Evolutionary conservation across 768 basidiomycete genomes (phyloP).

Genomic region (Leccinum disarticulatum): DNA sequence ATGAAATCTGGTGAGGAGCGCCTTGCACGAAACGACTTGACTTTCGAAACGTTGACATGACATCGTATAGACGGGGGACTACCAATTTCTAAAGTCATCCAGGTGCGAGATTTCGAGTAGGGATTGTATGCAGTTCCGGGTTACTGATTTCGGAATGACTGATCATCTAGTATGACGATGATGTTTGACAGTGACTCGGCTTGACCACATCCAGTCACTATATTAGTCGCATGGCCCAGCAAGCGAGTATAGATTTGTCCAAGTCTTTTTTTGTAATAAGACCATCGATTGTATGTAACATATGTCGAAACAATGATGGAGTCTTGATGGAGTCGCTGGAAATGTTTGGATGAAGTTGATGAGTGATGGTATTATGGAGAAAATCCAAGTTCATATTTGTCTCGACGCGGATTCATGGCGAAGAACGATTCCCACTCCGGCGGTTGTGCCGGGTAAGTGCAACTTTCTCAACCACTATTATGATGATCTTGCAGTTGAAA

Average conservation of each 20-base stretch:
- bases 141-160: background rate
- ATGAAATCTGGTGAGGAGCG: conserved; percentile 15
- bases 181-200: conserved; percentile 25
- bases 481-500: no score
- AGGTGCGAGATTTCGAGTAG: conserved; percentile 13
- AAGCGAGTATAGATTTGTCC: conserved; percentile 5
- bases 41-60: background rate
- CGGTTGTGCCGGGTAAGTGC: no score
- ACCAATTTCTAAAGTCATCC: conserved; percentile 18
- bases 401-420: no score
- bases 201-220: background rate
- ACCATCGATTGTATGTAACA: background rate
- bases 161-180: conserved; percentile 9
- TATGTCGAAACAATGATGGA: background rate
- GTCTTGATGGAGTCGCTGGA: background rate
- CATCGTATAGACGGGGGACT: conserved; percentile 11
- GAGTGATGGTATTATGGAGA: no score
- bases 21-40: background rate
- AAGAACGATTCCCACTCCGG: no score
- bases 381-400: no score
- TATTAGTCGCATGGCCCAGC: background rate
- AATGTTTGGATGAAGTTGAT: no score
- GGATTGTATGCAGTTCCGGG: background rate
- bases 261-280: background rate
- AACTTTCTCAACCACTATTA: no score